Conservation (phyloP, 2,329 filamentous ascomycete species). For the Fusarium sp. region DNA sequence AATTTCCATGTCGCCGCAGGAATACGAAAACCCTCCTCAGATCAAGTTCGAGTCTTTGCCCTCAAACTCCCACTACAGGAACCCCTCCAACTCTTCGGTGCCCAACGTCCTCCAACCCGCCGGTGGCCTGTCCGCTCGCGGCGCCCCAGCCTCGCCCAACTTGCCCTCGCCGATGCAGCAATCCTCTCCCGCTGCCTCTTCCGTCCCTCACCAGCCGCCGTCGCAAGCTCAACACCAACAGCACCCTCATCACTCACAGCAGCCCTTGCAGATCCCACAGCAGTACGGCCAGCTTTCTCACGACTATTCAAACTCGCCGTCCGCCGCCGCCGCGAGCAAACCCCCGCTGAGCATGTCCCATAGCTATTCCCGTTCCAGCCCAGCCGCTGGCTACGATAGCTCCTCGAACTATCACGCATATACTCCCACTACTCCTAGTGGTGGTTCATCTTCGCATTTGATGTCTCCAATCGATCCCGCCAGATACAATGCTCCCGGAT, state of each 20-base stretch:
- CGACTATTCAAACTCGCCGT: constrained; percentile 30
- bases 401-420: constrained; percentile 66
- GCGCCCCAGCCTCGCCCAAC: constrained; percentile 54
- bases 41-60: constrained; percentile 62
- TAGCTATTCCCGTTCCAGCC: constrained; percentile 86
- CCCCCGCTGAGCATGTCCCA: constrained; percentile 75
- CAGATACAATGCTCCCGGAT: constrained; percentile 68
- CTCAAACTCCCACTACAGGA: constrained; percentile 54
- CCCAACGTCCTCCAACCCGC: constrained; percentile 71
- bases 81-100: constrained; percentile 57
- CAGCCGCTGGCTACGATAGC: constrained; percentile 69
- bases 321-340: constrained; percentile 66
- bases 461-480: constrained; percentile 64
- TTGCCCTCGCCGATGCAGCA: constrained; percentile 58
- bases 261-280: constrained; percentile 46
- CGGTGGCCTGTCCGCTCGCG: constrained; percentile 52
- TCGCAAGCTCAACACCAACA: constrained; percentile 48
- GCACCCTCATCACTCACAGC: constrained; percentile 48
- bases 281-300: constrained; percentile 71
- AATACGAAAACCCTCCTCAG: constrained; percentile 64
- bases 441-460: constrained; percentile 70
- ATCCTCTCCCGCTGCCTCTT: constrained; percentile 49
- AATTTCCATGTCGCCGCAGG: constrained; percentile 57
- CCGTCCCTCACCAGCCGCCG: constrained; percentile 50
- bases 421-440: constrained; percentile 72